Conservation (phyloP, 768 basidiomycete genomes). For the Sarcodon sp. region DNA sequence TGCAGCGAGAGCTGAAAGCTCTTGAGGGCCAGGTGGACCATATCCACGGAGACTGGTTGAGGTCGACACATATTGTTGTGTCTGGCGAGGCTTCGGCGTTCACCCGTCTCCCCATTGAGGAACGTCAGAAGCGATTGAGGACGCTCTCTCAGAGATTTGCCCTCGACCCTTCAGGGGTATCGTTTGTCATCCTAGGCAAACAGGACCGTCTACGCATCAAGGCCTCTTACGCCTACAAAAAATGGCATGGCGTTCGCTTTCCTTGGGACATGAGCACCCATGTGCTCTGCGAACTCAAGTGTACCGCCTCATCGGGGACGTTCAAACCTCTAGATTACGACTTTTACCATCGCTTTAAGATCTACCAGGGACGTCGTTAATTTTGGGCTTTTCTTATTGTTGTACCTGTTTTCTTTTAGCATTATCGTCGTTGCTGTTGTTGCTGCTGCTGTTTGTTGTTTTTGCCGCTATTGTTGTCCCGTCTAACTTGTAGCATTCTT, state of each 20-base stretch:
- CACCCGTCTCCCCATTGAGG: conserved; percentile 25
- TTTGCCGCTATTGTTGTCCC: conserved; percentile 1
- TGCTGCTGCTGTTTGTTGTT: conserved; percentile 1
- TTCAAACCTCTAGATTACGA: conserved; percentile 25
- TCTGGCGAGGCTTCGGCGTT: conserved; percentile 13
- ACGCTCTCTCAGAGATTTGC: conserved; percentile 27
- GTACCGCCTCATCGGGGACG: conserved; percentile 20
- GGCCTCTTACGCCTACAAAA: conserved; percentile 37
- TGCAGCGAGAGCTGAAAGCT: conserved; percentile 20
- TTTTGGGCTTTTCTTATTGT: background rate
- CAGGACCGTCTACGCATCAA: conserved; percentile 23
- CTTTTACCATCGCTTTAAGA: conserved; percentile 27
- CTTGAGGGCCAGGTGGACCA: conserved; percentile 28
- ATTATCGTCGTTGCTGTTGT: background rate
- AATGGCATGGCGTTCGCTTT: conserved; percentile 22
- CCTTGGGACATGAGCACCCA: conserved; percentile 45
- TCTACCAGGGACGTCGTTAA: background rate
- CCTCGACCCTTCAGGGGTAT: conserved; percentile 14
- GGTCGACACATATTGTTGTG: background rate
- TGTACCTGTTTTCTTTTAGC: background rate
- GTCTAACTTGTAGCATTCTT: background rate
- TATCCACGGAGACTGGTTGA: conserved; percentile 4
- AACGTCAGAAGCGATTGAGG: conserved; percentile 35
- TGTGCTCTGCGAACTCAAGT: conserved; percentile 40
- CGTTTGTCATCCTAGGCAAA: conserved; percentile 13